phyloP scores from a whole-genome alignment of 2,329 filamentous ascomycete species.

The Monilinia aucupariae region DNA sequence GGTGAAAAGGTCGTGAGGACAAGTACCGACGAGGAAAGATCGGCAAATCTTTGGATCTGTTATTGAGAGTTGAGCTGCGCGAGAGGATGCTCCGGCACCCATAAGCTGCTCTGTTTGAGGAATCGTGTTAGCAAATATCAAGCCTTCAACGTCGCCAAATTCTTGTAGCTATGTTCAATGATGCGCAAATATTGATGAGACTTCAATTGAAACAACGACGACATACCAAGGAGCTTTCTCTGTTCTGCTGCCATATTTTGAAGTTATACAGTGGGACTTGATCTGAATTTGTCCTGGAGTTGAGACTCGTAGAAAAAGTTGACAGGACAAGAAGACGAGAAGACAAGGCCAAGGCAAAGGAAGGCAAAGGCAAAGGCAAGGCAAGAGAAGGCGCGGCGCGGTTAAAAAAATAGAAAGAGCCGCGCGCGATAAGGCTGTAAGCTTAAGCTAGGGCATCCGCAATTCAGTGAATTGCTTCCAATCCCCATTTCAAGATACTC shows the following conservation, averaged over 20 bases:
- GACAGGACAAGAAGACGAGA: background rate
- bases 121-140: slow-evolving; percentile 20
- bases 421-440: slow-evolving; percentile 3
- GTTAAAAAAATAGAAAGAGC: background rate
- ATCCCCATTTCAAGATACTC: background rate
- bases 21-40: slow-evolving; percentile 88
- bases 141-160: too few species aligned
- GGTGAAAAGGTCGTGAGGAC: slow-evolving; percentile 97
- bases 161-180: background rate
- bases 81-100: slow-evolving; percentile 67
- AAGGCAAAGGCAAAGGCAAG: too few species aligned
- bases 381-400: background rate
- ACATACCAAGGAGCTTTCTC: slow-evolving; percentile 79
- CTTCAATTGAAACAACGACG: background rate
- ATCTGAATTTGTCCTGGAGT: background rate
- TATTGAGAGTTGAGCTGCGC: slow-evolving; percentile 76
- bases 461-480: background rate
- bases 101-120: slow-evolving; percentile 73
- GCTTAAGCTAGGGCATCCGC: background rate
- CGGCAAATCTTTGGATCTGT: slow-evolving; percentile 92
- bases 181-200: background rate
- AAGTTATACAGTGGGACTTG: background rate
- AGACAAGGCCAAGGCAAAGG: too few species aligned
- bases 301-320: slow-evolving; percentile 9
- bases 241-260: slow-evolving; percentile 86